Conservation (phyloP, 2,329 filamentous ascomycete species). For the Aspergillus amoenus region DNA sequence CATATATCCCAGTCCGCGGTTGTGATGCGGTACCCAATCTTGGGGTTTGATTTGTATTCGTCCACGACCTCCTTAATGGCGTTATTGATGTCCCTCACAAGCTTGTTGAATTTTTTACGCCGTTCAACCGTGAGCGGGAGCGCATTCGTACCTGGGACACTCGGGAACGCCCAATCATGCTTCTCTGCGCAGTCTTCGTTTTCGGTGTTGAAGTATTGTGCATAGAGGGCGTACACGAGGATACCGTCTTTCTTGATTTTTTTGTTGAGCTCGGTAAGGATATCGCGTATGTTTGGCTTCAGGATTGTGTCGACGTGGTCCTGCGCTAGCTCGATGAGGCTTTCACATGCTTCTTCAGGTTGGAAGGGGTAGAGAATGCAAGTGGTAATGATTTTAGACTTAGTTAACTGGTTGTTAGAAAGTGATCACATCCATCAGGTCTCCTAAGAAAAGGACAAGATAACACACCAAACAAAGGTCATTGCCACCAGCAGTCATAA, state of each 20-base stretch:
- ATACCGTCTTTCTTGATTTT: constrained; percentile 2
- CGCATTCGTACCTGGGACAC: background rate
- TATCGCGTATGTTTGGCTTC: background rate
- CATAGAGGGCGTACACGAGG: constrained; percentile 6
- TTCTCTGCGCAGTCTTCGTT: background rate
- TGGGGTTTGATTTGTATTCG: background rate
- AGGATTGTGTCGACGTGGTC: background rate
- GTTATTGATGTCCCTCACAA: constrained; percentile 3
- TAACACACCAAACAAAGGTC: constrained; percentile 34
- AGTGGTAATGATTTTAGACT: constrained; percentile 16
- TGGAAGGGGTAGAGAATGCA: constrained; percentile 20
- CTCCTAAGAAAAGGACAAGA: background rate
- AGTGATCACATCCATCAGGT: no score
- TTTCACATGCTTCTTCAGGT: constrained; percentile 13
- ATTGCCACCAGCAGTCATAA: constrained; percentile 41
- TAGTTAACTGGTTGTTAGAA: background rate
- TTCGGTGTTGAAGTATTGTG: constrained; percentile 7
- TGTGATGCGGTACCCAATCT: constrained; percentile 13
- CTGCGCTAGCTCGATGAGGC: background rate
- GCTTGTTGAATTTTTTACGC: constrained; percentile 2
- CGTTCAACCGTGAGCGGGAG: background rate
- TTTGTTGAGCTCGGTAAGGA: constrained; percentile 1
- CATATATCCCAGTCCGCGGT: constrained; percentile 32
- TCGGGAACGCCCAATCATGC: constrained; percentile 6
- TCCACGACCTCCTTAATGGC: background rate